Percentiles rank a stretch among this genome's conserved stretches.
Conservation (phyloP, 805 yeast genomes). For the Saccharomycopsis amapae region DNA sequence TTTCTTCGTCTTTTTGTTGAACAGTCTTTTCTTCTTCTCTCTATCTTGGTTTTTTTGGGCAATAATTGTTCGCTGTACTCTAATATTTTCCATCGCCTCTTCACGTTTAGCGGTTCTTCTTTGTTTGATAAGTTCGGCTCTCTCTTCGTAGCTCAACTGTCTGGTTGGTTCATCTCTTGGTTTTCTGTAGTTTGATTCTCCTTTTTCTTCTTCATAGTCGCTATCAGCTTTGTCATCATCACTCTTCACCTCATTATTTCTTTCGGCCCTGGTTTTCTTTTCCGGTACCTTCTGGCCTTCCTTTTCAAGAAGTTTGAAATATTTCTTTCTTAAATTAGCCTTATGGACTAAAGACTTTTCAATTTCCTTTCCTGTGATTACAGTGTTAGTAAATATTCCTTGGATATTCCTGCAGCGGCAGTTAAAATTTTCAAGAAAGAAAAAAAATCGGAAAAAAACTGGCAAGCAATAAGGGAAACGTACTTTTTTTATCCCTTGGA, state of each 20-base stretch:
- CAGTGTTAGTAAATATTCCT: background rate
- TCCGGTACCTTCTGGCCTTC: conserved; percentile 58
- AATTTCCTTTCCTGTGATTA: conserved; percentile 51
- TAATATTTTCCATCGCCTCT: conserved; percentile 36
- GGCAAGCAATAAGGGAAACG: background rate
- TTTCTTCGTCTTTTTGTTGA: conserved; percentile 49
- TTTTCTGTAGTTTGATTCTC: background rate
- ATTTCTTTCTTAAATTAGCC: conserved; percentile 72
- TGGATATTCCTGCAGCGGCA: no score
- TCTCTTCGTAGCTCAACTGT: conserved; percentile 29
- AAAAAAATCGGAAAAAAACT: background rate
- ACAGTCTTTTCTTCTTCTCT: conserved; percentile 37
- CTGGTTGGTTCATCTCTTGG: conserved; percentile 13
- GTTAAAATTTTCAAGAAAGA: no score
- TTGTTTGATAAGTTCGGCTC: conserved; percentile 40
- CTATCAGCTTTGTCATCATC: conserved; percentile 10
- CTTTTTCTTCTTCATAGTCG: conserved; percentile 16
- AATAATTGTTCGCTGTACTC: conserved; percentile 28
- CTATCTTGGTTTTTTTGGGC: conserved; percentile 36
- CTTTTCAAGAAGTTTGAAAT: conserved; percentile 68
- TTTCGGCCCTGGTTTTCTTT: conserved; percentile 21
- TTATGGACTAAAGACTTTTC: conserved; percentile 70
- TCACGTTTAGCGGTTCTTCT: conserved; percentile 34
- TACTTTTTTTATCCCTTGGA: conserved; percentile 15
- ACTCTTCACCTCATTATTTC: conserved; percentile 20